phyloP scores from a whole-genome alignment of 192 early-diverging fungal species.

The Spinellus fusiger region DNA sequence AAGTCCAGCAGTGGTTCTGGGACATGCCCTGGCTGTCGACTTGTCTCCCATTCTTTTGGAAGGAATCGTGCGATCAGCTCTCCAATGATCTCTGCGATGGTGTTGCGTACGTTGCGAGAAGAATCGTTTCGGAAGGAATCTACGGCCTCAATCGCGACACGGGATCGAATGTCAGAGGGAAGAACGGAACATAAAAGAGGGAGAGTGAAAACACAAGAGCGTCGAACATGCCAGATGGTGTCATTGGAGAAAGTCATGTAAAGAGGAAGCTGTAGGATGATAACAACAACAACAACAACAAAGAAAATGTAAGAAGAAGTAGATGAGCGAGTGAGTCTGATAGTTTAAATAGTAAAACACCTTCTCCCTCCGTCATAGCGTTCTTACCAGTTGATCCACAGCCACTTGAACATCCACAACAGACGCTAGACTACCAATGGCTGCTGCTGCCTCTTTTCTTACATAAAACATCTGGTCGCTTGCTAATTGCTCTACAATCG shows the following conservation, averaged over 20 bases:
- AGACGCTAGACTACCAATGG: conserved; percentile 36
- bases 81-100: conserved; percentile 50
- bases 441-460: conserved; percentile 44
- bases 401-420: conserved; percentile 25
- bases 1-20: conserved; percentile 43
- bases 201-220: conserved; percentile 45
- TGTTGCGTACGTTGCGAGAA: conserved; percentile 46
- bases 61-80: conserved; percentile 52
- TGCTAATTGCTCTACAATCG: conserved; percentile 42
- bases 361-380: too few species aligned
- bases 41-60: conserved; percentile 29
- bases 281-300: background rate
- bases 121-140: conserved; percentile 48
- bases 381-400: conserved; percentile 31
- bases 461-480: conserved; percentile 50
- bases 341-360: background rate
- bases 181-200: conserved; percentile 40
- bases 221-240: conserved; percentile 54
- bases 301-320: background rate
- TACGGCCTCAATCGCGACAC: conserved; percentile 40
- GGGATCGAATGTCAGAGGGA: conserved; percentile 37
- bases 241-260: conserved; percentile 45
- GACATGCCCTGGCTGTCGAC: conserved; percentile 32
- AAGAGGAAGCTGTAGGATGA: conserved; percentile 35
- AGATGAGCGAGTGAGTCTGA: background rate